Base-by-base conservation (phyloP, 192 early-diverging fungal genomes). In the Obelidium mucronatum region DNA sequence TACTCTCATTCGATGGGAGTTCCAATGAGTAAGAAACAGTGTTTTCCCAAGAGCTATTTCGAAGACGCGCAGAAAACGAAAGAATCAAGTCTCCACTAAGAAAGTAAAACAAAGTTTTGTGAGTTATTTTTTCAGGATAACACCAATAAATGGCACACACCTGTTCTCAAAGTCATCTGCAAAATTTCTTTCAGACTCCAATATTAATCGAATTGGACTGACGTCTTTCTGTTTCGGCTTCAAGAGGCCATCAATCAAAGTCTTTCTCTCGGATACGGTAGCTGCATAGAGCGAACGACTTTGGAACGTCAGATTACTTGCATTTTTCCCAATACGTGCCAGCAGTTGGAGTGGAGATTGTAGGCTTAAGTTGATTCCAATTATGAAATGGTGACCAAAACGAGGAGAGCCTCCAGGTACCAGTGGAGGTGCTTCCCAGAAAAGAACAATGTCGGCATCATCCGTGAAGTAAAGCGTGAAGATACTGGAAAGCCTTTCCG, bases 391-490 rank as follows among this genome's bases (percentile, higher is more conserved):
- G 76, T 98, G 95, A 1, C 97, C 96, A 39, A 83, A 83, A 0
- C 82, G 74, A 30, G 81, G 81, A 1, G 59, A 36, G 6, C 52
- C 83, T 79, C 55, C 88, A 15, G 74, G 65, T 11, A 15, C 5
- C 15, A 67, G 36, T 1, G 44, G 53, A 1, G 78, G 37, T 5
- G 37, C 73, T 33, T 90, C 81, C 95, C 95, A 98, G 71, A 94
- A 92, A 6, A 98, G 73, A 13, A 90, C 84, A 68, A 98, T 87
- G 72, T 98, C 97, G 19, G 97, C 87, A 68, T 96, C 92, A 73
- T 94, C 92, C 6, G 91, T 92, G 73, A 90, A 93, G 79, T 93
- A 98, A 8, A 96, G 78, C 8, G 95, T 90, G 78, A 98, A 98
- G 26, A 93, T 77, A 24, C 83, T 79, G 15, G 76, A 48, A 30